A percentile compares a stretch with the other conserved stretches of the same genome.
These are phyloP conservation scores for Glycine soja DNA, from an alignment of 306 rosid species.

Conservation along the genomic window DNA sequence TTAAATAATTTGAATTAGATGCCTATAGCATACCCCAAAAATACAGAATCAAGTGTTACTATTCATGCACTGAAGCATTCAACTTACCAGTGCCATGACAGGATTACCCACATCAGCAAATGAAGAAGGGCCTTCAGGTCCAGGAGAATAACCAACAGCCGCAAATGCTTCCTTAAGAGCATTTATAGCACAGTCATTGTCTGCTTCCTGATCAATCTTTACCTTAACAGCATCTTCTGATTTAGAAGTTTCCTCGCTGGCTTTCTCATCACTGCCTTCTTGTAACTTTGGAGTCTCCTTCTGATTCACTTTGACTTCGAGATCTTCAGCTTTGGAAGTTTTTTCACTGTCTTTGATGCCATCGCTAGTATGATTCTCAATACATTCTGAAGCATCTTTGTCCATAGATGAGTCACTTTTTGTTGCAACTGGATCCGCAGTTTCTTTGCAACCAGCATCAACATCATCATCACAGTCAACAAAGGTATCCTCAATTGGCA, in stretches of 20 bases:
- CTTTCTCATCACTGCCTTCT: slow-evolving; percentile 59
- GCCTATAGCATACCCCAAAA: slow-evolving; percentile 19
- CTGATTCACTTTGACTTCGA: slow-evolving; percentile 50
- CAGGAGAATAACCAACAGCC: slow-evolving; percentile 74
- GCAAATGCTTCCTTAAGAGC: slow-evolving; percentile 89
- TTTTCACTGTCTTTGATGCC: slow-evolving; percentile 58
- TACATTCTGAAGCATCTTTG: slow-evolving; percentile 59
- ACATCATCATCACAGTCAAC: slow-evolving; percentile 61
- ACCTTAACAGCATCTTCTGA: slow-evolving; percentile 56
- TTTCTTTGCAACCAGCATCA: slow-evolving; percentile 64
- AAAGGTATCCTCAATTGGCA: slow-evolving; percentile 93
- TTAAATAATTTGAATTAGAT: slow-evolving; percentile 27
- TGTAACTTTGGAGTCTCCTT: slow-evolving; percentile 55
- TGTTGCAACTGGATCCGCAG: slow-evolving; percentile 56
- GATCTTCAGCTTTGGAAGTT: slow-evolving; percentile 61
- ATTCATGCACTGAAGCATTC: slow-evolving; percentile 34
- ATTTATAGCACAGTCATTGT: slow-evolving; percentile 65
- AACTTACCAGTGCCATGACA: slow-evolving; percentile 90
- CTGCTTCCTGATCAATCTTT: slow-evolving; percentile 55
- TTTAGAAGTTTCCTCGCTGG: slow-evolving; percentile 54
- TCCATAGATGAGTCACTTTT: slow-evolving; percentile 57
- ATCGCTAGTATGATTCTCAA: slow-evolving; percentile 53
- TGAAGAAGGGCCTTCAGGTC: slow-evolving; percentile 71
- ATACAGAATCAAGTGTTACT: neutral
- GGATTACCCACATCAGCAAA: slow-evolving; percentile 92